Conservation (phyloP, 176 grass and related monocot species). For the Hordeum marinum region DNA sequence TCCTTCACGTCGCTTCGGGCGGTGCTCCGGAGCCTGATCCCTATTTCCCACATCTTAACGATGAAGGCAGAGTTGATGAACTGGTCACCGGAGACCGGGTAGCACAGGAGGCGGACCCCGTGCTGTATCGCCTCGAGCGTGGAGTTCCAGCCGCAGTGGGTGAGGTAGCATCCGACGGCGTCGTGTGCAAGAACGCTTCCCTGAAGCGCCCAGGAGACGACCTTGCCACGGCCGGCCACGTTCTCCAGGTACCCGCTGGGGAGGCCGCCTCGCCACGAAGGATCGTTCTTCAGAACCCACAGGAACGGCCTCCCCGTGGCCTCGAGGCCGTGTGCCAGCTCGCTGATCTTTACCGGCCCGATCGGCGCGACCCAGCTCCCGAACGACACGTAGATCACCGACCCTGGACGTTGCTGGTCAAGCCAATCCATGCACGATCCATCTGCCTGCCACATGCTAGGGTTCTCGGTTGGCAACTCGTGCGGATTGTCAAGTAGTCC, state of each 20-base stretch:
- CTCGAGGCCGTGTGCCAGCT: constrained; percentile 50
- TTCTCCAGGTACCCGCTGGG: constrained; percentile 26
- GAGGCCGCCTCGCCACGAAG: constrained; percentile 54
- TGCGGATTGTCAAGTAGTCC: not conserved
- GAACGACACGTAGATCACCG: constrained; percentile 76
- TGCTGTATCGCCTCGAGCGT: constrained; percentile 71
- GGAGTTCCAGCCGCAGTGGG: constrained; percentile 92
- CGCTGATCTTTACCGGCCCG: constrained; percentile 32
- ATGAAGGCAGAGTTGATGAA: constrained; percentile 84
- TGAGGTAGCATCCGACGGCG: constrained; percentile 74
- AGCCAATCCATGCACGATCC: constrained; percentile 67
- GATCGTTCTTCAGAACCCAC: constrained; percentile 63
- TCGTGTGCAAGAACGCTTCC: constrained; percentile 51
- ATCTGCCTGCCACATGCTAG: constrained; percentile 57
- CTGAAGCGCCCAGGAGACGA: constrained; percentile 77
- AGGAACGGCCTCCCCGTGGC: constrained; percentile 57
- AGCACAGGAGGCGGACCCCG: constrained; percentile 55
- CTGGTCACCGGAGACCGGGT: constrained; percentile 70
- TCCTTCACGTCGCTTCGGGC: constrained; percentile 2
- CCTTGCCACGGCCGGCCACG: constrained; percentile 39
- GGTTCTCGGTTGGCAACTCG: not conserved
- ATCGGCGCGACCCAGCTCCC: constrained; percentile 77
- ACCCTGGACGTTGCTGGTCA: constrained; percentile 26
- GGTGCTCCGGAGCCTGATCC: constrained; percentile 32
- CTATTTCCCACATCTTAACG: constrained; percentile 53